Evolutionary conservation across 257 asterid genomes (phyloP), one percentile per base, ranked within the genome.

Genomic region (Solanum neorickii): DNA sequence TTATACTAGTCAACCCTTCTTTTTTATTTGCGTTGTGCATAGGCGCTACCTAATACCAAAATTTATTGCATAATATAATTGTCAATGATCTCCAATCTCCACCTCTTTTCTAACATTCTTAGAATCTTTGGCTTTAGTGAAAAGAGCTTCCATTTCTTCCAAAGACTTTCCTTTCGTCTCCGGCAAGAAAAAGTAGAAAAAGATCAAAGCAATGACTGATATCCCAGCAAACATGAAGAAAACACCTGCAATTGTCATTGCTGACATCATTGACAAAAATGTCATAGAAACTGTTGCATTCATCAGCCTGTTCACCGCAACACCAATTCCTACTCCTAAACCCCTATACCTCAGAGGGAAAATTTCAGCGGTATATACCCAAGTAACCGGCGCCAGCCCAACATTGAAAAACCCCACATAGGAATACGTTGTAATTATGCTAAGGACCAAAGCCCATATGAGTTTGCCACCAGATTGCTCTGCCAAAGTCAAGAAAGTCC

Each of bases 361-460:
- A 2, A 95, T 92, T 91, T 95, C 98, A 2, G 98, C 89, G 41
- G 94, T 93, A 78, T 95, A 95, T 3, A 95, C 98, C 98, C 98
- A 95, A 13, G 97, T 94, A 27, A 95, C 94, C 0, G 98, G 98
- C 5, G 93, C 95, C 4, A 95, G 93, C 37, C 98, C 98, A 1
- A 95, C 86, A 83, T 95, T 95, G 85, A 94, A 95, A 78, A 92
- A 95, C 93, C 89, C 90, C 11, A 94, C 90, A n/a, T 83, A 92
- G 16, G 56, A 12, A 49, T 95, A 94, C 3, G 92, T 92, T 25
- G 92, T 90, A 12, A 93, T 83, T 25, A 94, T 82, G 46, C 98
- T 93, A 2, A 94, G 44, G 6, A 92, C 96, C 47, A 95, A 76
- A 2, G 95, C 94, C 94, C 94, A 92, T 10, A 89, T 0, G 13